Conservation (phyloP, 1,139 yeast genomes). For the Meyerozyma carpophila region DNA sequence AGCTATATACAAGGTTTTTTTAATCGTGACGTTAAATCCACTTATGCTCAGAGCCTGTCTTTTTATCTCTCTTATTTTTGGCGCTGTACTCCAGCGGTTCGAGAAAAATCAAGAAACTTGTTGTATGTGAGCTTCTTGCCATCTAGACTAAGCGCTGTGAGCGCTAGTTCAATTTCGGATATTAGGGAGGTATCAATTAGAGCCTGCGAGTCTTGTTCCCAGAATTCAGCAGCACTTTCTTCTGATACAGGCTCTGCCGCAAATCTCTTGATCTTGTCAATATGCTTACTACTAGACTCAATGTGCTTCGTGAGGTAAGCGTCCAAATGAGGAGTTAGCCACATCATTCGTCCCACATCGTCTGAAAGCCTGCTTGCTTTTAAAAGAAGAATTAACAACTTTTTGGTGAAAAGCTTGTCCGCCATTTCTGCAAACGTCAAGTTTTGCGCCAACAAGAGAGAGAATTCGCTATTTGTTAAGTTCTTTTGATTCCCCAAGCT, state of each 20-base stretch:
- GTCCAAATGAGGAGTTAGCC: conserved; percentile 37
- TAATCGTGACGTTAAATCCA: too few species aligned
- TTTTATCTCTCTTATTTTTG: background rate
- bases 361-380: conserved; percentile 21
- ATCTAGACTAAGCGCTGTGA: background rate
- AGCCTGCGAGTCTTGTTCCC: background rate
- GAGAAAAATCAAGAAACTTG: background rate
- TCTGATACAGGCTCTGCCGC: background rate
- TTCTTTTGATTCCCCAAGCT: conserved; percentile 11
- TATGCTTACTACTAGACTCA: background rate
- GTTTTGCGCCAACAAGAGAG: conserved; percentile 12
- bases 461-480: conserved; percentile 2
- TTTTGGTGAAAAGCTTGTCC: conserved; percentile 18
- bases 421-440: conserved; percentile 11
- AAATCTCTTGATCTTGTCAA: background rate
- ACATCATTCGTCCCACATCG: conserved; percentile 34
- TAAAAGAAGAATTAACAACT: conserved; percentile 21
- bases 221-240: background rate
- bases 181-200: background rate
- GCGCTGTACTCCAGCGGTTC: background rate
- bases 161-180: background rate
- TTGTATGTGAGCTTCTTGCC: background rate
- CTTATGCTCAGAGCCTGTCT: too few species aligned
- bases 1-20: too few species aligned
- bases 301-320: conserved; percentile 14